Evolutionary conservation across 768 basidiomycete genomes (phyloP).

Genomic region (Amanita molliuscula): DNA sequence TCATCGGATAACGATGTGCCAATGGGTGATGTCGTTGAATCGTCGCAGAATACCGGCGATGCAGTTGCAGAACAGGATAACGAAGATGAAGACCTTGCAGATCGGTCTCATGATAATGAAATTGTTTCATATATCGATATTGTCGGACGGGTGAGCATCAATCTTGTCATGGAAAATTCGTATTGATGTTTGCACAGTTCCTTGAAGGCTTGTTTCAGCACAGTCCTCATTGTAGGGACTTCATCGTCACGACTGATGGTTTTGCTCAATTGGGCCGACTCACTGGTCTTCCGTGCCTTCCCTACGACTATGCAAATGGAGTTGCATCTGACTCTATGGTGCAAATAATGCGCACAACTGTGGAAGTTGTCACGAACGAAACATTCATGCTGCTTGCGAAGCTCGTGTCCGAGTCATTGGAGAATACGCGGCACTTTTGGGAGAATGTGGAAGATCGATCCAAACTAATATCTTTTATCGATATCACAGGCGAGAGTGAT

Average conservation of each 20-base stretch:
- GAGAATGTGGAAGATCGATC: slow-evolving; percentile 38
- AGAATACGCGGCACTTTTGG: slow-evolving; percentile 69
- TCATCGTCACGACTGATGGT: slow-evolving; percentile 65
- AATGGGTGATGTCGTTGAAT: slow-evolving; percentile 40
- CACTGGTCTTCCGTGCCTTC: slow-evolving; percentile 76
- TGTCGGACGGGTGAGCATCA: slow-evolving; percentile 52
- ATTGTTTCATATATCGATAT: slow-evolving; percentile 75
- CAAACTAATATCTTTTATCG: slow-evolving; percentile 55
- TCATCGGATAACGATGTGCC: slow-evolving; percentile 24
- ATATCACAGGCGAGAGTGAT: slow-evolving; percentile 30
- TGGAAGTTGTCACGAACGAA: slow-evolving; percentile 73
- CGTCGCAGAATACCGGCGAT: slow-evolving; percentile 4
- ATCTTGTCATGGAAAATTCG: background rate
- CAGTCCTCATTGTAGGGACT: slow-evolving; percentile 81
- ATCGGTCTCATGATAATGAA: slow-evolving; percentile 60
- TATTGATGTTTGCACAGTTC: slow-evolving; percentile 42
- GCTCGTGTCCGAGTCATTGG: slow-evolving; percentile 60
- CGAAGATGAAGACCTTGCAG: slow-evolving; percentile 17
- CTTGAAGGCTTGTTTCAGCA: slow-evolving; percentile 94
- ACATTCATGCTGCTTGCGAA: slow-evolving; percentile 62
- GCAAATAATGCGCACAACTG: slow-evolving; percentile 81
- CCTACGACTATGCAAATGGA: slow-evolving; percentile 81
- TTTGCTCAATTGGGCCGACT: slow-evolving; percentile 67
- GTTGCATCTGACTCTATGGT: slow-evolving; percentile 81
- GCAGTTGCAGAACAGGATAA: slow-evolving; percentile 10